Percentiles rank a stretch among this genome's conserved stretches.
These are phyloP conservation scores for Tolypocladium album DNA, from an alignment of 2,329 filamentous ascomycete genomes.

Conservation along the genomic window DNA sequence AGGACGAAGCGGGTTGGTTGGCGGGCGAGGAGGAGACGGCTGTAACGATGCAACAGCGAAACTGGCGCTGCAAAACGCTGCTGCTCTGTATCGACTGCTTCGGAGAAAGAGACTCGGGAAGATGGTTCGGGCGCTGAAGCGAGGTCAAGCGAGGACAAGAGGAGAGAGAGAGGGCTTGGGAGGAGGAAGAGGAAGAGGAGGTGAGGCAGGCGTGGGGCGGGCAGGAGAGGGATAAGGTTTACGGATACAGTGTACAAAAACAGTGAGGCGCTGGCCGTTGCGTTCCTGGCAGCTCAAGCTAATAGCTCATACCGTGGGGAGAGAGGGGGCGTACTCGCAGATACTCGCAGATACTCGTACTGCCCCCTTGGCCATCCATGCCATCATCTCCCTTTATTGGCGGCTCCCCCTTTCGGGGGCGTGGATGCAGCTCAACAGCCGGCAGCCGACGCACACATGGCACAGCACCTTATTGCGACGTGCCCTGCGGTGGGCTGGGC, in stretches of 20 bases:
- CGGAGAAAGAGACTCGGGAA: background rate
- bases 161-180: background rate
- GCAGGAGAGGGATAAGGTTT: background rate
- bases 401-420: background rate
- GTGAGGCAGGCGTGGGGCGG: background rate
- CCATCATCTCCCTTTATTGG: too few species aligned
- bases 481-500: background rate
- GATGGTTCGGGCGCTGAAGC: background rate
- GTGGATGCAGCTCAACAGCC: background rate
- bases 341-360: too few species aligned
- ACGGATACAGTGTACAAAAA: background rate
- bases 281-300: background rate
- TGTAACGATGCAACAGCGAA: background rate
- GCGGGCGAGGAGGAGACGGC: background rate
- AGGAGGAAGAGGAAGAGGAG: background rate
- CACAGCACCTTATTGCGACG: background rate
- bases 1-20: background rate
- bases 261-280: background rate
- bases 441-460: background rate
- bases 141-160: conserved; percentile 1
- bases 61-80: background rate
- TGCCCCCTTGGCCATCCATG: too few species aligned
- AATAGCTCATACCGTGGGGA: background rate
- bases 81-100: background rate
- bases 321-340: background rate